These are phyloP conservation scores for Thalia dealbata DNA, from an alignment of 176 grass and related monocot genomes.

Conservation along the genomic window DNA sequence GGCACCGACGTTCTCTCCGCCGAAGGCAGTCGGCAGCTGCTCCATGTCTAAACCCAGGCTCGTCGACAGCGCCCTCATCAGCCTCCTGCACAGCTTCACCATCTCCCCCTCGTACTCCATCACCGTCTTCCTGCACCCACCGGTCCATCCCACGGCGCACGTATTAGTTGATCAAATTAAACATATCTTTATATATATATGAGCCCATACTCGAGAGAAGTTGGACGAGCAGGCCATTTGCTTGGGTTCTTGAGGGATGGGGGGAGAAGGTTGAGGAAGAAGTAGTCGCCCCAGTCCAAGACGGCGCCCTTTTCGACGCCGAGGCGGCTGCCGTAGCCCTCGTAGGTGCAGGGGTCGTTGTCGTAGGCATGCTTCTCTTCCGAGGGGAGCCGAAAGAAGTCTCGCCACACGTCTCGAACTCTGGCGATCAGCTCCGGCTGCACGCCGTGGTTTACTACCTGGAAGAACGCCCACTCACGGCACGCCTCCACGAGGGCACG, in stretches of 20 bases:
- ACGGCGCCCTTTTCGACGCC: conserved; percentile 24
- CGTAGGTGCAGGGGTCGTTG: conserved; percentile 33
- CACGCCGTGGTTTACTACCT: conserved; percentile 40
- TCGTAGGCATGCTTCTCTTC: conserved; percentile 28
- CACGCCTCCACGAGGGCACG: conserved; percentile 21
- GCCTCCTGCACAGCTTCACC: conserved; percentile 16
- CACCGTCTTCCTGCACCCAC: conserved; percentile 26
- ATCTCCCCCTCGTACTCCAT: conserved; percentile 23
- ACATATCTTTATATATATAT: background rate
- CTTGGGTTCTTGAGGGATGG: background rate
- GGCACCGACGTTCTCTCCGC: conserved; percentile 18
- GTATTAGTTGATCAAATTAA: too few species aligned
- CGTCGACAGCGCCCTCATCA: conserved; percentile 22
- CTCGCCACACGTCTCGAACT: conserved; percentile 24
- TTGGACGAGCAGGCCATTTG: conserved; percentile 29
- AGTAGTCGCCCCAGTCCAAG: conserved; percentile 51
- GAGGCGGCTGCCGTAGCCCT: conserved; percentile 39
- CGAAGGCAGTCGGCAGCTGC: conserved; percentile 19
- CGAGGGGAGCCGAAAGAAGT: conserved; percentile 28
- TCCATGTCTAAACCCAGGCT: conserved; percentile 23
- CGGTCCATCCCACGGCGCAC: too few species aligned
- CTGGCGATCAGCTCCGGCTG: conserved; percentile 3
- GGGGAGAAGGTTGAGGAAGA: conserved; percentile 29
- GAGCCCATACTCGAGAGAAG: conserved; percentile 5
- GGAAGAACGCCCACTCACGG: conserved; percentile 44